Evolutionary conservation across 2,329 filamentous ascomycete genomes (phyloP).

Genomic region (Alternaria novae-zelandiae): DNA sequence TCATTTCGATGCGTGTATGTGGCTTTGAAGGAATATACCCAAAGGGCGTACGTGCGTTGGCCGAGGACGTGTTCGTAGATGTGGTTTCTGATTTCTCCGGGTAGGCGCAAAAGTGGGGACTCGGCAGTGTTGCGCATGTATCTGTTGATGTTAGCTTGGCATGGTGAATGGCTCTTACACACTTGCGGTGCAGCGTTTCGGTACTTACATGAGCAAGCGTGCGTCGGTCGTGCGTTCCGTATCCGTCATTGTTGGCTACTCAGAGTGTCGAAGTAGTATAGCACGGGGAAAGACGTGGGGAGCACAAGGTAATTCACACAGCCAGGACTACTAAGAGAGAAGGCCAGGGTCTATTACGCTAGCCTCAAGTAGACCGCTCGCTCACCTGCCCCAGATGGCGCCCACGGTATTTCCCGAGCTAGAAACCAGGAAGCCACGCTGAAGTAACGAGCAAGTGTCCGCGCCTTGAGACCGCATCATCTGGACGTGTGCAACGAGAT

Average conservation of each 20-base stretch:
- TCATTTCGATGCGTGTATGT: background rate
- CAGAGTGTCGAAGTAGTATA: background rate
- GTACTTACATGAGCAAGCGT: background rate
- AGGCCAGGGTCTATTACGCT: background rate
- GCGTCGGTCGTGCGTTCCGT: background rate
- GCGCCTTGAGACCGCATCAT: background rate
- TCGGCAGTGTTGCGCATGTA: background rate
- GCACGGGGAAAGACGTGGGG: background rate
- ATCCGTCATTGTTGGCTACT: background rate
- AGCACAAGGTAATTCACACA: background rate
- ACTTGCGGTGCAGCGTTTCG: background rate
- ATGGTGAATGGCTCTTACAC: background rate
- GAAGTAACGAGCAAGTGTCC: background rate
- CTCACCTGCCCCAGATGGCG: background rate
- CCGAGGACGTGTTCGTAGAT: slow-evolving; percentile 1
- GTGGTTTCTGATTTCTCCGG: slow-evolving; percentile 6
- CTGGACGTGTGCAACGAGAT: background rate
- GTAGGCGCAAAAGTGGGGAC: slow-evolving; percentile 6
- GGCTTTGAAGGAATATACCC: background rate
- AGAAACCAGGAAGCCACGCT: background rate
- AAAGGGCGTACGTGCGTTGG: background rate
- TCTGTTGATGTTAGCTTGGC: background rate
- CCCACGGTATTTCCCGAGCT: background rate
- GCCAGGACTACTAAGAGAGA: background rate
- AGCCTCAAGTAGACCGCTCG: background rate